Conservation (phyloP, 371 early-diverging fungal genomes). For the Nematocida ironsii region DNA sequence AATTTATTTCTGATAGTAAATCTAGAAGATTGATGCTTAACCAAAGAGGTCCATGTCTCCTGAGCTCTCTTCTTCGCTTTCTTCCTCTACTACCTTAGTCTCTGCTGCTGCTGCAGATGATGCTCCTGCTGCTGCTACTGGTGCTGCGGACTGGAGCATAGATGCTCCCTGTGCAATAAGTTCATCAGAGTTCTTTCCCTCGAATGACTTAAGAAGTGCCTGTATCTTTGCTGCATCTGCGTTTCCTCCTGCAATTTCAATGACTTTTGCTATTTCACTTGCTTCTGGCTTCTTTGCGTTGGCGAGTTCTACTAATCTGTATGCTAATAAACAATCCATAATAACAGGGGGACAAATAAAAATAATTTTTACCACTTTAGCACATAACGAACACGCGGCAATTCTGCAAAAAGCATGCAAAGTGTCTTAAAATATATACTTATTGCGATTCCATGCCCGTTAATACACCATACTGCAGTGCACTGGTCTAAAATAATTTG, state of each 20-base stretch:
- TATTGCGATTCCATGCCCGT: no score
- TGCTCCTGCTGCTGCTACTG: slow-evolving; percentile 32
- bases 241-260: slow-evolving; percentile 40
- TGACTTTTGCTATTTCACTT: slow-evolving; percentile 20
- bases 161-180: slow-evolving; percentile 36
- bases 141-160: slow-evolving; percentile 28
- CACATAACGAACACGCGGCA: neutral
- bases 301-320: slow-evolving; percentile 31
- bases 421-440: no score
- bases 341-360: slow-evolving; percentile 47
- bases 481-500: no score
- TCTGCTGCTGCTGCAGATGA: neutral
- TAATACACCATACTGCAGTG: no score
- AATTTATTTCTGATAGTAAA: slow-evolving; percentile 22
- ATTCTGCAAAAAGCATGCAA: no score
- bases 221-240: slow-evolving; percentile 19
- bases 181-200: slow-evolving; percentile 47
- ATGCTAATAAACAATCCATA: slow-evolving; percentile 58
- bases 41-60: slow-evolving; percentile 54
- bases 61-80: slow-evolving; percentile 26
- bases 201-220: slow-evolving; percentile 41
- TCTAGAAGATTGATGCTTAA: neutral
- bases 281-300: slow-evolving; percentile 15
- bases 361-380: slow-evolving; percentile 25
- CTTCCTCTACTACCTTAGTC: slow-evolving; percentile 10